Evolutionary conservation across 495 filamentous ascomycete species (phyloP).

Genomic region (Chaetomium fimeti): DNA sequence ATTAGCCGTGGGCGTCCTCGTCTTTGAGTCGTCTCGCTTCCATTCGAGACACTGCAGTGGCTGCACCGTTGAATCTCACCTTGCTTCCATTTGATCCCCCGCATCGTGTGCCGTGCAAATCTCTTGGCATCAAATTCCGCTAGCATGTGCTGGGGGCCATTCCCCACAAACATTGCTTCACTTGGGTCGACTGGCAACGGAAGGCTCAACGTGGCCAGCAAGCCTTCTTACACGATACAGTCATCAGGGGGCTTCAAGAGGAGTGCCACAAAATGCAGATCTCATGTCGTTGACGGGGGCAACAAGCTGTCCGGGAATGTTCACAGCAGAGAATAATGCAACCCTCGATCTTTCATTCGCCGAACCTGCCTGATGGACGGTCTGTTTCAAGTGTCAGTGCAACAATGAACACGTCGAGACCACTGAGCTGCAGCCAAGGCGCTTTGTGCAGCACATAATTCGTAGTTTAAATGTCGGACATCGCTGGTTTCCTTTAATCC

Average conservation of each 20-base stretch:
- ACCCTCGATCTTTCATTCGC: not conserved
- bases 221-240: not conserved
- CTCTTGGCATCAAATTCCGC: conserved; percentile 17
- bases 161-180: conserved; percentile 2
- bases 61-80: not conserved
- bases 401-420: not conserved
- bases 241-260: not conserved
- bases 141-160: not conserved
- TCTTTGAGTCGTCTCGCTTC: not conserved
- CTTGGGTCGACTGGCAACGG: not conserved
- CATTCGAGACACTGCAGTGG: not conserved
- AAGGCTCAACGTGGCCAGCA: conserved; percentile 2
- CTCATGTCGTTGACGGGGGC: not conserved
- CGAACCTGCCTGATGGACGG: not conserved
- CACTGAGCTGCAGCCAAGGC: not conserved
- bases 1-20: not conserved
- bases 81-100: not conserved
- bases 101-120: not conserved
- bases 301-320: not conserved
- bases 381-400: not conserved
- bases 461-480: not conserved
- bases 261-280: not conserved
- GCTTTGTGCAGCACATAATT: not conserved
- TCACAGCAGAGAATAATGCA: not conserved
- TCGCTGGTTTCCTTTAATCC: not conserved